phyloP scores from a whole-genome alignment of 306 rosid genomes.

The Dryas octopetala region DNA sequence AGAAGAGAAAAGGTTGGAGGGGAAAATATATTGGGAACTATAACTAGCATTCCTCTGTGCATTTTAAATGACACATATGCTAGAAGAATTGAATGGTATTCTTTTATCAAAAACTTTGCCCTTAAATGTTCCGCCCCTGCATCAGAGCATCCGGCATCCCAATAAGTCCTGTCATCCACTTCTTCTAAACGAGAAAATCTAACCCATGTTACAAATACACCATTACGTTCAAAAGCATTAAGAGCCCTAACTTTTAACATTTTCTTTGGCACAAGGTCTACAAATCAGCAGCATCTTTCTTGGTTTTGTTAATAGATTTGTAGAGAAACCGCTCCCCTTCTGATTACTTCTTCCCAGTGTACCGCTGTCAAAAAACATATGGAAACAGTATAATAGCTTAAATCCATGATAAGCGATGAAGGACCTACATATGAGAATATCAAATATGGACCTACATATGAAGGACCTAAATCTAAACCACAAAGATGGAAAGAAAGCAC shows the following conservation, averaged over 20 bases:
- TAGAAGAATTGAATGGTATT: too few relatives aligned
- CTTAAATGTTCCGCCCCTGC: too few relatives aligned
- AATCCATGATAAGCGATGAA: neutral
- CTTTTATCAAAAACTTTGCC: too few relatives aligned
- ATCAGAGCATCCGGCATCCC: neutral
- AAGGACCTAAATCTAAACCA: neutral
- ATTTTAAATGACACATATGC: too few relatives aligned
- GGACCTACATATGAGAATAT: neutral
- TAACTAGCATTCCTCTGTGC: too few relatives aligned
- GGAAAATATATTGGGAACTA: too few relatives aligned
- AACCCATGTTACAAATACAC: constrained; percentile 8
- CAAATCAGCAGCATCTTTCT: neutral
- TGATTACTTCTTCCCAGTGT: constrained; percentile 18
- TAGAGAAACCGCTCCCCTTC: neutral
- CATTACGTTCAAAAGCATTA: constrained; percentile 6
- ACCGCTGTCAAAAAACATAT: constrained; percentile 11
- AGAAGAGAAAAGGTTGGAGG: too few relatives aligned
- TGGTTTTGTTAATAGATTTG: neutral
- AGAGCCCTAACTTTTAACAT: neutral
- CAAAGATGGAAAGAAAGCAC: neutral
- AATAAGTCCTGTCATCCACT: constrained; percentile 2
- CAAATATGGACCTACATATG: neutral
- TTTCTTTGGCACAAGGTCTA: neutral
- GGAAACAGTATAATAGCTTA: neutral
- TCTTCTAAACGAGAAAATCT: constrained; percentile 18